phyloP scores from a whole-genome alignment of 306 rosid species.

The Cucumis hystrix region DNA sequence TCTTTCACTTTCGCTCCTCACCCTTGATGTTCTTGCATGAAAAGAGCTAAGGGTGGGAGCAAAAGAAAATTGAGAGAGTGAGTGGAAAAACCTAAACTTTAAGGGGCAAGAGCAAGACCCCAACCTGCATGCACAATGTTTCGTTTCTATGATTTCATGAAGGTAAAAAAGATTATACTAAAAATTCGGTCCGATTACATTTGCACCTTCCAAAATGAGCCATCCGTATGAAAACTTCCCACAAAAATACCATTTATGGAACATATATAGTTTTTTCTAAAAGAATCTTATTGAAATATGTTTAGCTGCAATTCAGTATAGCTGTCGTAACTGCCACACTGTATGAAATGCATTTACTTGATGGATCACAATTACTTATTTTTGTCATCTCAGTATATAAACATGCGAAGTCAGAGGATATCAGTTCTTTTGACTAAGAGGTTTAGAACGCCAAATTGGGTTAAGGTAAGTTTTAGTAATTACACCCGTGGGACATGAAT shows the following conservation, averaged over 20 bases:
- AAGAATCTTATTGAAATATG: not conserved
- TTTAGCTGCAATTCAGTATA: not conserved
- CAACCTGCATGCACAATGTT: too few relatives aligned
- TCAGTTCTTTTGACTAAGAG: slow-evolving; percentile 79
- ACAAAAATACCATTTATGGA: not conserved
- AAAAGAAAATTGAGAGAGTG: too few relatives aligned
- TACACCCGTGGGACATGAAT: slow-evolving; percentile 1
- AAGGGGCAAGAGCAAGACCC: too few relatives aligned
- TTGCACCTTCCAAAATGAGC: too few relatives aligned
- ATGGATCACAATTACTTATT: not conserved
- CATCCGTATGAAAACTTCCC: too few relatives aligned
- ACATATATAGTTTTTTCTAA: not conserved
- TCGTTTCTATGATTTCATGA: too few relatives aligned
- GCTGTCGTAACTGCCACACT: not conserved
- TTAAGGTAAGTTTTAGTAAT: slow-evolving; percentile 44
- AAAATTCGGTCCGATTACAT: too few relatives aligned
- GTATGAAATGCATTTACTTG: not conserved
- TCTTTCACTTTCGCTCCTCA: too few relatives aligned
- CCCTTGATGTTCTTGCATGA: too few relatives aligned
- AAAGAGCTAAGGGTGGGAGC: too few relatives aligned
- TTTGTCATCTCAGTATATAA: slow-evolving; percentile 45
- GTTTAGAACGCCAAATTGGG: slow-evolving; percentile 85
- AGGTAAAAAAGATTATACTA: too few relatives aligned
- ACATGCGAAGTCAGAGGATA: slow-evolving; percentile 68
- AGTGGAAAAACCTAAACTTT: too few relatives aligned